Base-by-base conservation (phyloP, 345 rosid genomes). In the Gynandropsis gynandra region DNA sequence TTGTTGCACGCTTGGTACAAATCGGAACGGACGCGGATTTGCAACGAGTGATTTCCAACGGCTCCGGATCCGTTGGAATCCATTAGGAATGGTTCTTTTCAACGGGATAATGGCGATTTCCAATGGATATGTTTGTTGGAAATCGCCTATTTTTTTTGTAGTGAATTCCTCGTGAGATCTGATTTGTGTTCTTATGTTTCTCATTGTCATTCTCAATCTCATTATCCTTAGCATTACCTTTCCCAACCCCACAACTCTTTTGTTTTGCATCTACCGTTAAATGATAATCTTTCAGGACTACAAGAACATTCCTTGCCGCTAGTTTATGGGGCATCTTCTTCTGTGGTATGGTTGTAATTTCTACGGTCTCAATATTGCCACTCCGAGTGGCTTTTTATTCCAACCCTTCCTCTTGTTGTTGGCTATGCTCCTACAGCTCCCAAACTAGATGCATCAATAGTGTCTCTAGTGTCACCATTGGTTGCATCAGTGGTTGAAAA, bases 321-420 rank as follows among this genome's bases (percentile, higher is more conserved):
- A 81, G 82, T 66, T 84, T 84, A 77, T 84, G 94, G 24, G 94
- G 88, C 94, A 84, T 84, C 73, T 84, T 84, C 78, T 81, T 84
- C 58, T 84, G 89, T 2, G 83, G 80, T 63, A 81, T 84, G 14
- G 81, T 72, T 58, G 73, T 81, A 32, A 84, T 89, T 78, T 84
- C 86, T 50, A 84, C 89, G 10, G 83, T 81, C 9, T 85, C 94
- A 71, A 81, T 39, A 70, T 76, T 84, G 52, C 89, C 94, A 45
- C 56, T 69, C 59, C 94, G 80, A 49, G 73, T 71, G 63, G 89
- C 78, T 62, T 79, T 84, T 61, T 84, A 84, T 61, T 81, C 94
- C 75, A 84, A 69, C 43, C 89, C 89, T 76, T 84, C 89, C 35
- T 85, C 94, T 63, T 81, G 85, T 50, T 84, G 89, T 76, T 81